Conservation (phyloP, 257 asterid genomes). For the Gentiana straminea region DNA sequence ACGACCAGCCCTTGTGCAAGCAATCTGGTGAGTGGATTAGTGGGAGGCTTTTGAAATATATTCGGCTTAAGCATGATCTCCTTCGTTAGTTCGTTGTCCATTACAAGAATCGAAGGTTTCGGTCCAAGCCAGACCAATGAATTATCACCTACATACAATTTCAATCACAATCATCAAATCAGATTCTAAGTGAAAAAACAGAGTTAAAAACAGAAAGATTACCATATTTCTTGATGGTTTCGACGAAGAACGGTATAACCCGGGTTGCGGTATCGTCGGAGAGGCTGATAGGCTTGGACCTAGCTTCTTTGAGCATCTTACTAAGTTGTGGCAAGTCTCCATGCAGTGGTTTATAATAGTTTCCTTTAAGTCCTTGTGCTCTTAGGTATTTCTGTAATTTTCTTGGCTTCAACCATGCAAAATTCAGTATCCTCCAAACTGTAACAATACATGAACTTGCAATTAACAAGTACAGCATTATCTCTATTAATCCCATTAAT, state of each 20-base stretch:
- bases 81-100: slow-evolving; percentile 16
- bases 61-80: slow-evolving; percentile 11
- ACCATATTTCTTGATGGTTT: slow-evolving; percentile 15
- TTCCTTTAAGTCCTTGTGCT: slow-evolving; percentile 15
- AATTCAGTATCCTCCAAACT: slow-evolving; percentile 10
- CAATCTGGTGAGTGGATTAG: slow-evolving; percentile 9
- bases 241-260: slow-evolving; percentile 9
- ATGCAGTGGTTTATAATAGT: slow-evolving; percentile 11
- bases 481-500: too few species aligned
- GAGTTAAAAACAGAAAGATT: not conserved
- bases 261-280: slow-evolving; percentile 19
- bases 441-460: not conserved
- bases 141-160: slow-evolving; percentile 9
- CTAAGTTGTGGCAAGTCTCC: slow-evolving; percentile 16
- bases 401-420: slow-evolving; percentile 12
- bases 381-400: slow-evolving; percentile 15
- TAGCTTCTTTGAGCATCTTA: slow-evolving; percentile 12
- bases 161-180: not conserved
- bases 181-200: too few species aligned
- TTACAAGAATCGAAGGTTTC: slow-evolving; percentile 7
- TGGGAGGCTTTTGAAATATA: slow-evolving; percentile 9
- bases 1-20: slow-evolving; percentile 6
- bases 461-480: not conserved
- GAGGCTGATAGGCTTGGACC: slow-evolving; percentile 13
- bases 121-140: slow-evolving; percentile 18